Conservation (phyloP, 768 basidiomycete species). For the Rhodotorula toruloides region DNA sequence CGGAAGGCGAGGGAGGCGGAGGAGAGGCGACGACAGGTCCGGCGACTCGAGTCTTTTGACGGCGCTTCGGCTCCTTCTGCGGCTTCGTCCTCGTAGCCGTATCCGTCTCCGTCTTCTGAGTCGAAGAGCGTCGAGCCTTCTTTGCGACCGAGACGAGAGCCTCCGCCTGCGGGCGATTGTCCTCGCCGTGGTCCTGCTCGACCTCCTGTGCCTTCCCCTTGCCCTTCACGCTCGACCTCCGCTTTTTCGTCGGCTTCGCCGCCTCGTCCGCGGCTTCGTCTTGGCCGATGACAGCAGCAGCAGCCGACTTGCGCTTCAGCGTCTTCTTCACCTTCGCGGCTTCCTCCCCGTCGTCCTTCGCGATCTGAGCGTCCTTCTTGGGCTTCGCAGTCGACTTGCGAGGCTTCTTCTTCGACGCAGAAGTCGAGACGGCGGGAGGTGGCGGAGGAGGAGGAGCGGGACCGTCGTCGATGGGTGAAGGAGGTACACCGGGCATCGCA, state of each 20-base stretch:
- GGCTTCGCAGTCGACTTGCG: background rate
- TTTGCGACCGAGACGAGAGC: too few species aligned
- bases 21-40: background rate
- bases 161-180: too few species aligned
- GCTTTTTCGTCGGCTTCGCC: background rate
- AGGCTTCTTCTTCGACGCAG: too few species aligned
- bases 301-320: too few species aligned
- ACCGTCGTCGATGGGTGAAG: too few species aligned
- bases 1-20: background rate
- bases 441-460: too few species aligned
- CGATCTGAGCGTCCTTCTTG: background rate
- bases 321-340: too few species aligned
- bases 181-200: too few species aligned
- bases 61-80: background rate
- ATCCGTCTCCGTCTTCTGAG: background rate
- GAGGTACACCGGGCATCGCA: too few species aligned
- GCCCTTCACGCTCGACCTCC: background rate
- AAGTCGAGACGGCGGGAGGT: too few species aligned
- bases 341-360: too few species aligned
- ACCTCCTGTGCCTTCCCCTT: background rate
- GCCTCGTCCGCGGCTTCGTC: background rate
- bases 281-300: background rate
- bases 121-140: too few species aligned
- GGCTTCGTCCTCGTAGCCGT: background rate
- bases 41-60: background rate